These are phyloP conservation scores for Diversispora epigaea DNA, from an alignment of 192 early-diverging fungal genomes.

Conservation along the genomic window DNA sequence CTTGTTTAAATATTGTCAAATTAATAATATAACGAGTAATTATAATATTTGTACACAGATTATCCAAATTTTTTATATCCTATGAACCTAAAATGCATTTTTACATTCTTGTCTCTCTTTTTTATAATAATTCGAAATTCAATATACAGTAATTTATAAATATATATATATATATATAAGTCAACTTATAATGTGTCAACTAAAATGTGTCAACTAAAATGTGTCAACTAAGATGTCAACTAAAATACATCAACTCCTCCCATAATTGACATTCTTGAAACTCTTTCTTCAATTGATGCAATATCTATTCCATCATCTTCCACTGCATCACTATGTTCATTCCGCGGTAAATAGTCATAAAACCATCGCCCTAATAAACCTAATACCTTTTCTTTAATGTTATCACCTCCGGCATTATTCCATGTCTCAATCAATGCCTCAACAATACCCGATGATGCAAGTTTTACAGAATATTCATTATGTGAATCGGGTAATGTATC, in stretches of 20 bases:
- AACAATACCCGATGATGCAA: constrained; percentile 3
- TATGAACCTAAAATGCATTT: no score
- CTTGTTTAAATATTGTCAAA: no score
- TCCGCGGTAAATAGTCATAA: constrained; percentile 4
- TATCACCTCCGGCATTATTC: not conserved
- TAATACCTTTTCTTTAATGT: constrained; percentile 2
- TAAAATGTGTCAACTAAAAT: no score
- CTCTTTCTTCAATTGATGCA: constrained; percentile 14
- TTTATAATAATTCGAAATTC: no score
- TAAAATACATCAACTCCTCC: constrained; percentile 18
- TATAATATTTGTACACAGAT: no score
- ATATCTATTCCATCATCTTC: constrained; percentile 8
- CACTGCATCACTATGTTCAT: not conserved
- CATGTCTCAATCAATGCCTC: not conserved
- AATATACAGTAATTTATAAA: no score
- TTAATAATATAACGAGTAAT: no score
- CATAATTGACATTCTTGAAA: constrained; percentile 15
- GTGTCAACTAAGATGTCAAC: no score
- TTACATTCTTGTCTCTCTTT: no score
- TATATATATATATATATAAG: no score
- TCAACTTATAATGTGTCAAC: no score
- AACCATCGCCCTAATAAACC: constrained; percentile 20
- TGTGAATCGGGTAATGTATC: not conserved
- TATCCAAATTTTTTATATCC: no score
- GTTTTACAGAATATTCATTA: constrained; percentile 13